Percentiles rank a stretch among this genome's conserved stretches.
Conservation (phyloP, 371 early-diverging fungal species). For the Dichotomocladium elegans region DNA sequence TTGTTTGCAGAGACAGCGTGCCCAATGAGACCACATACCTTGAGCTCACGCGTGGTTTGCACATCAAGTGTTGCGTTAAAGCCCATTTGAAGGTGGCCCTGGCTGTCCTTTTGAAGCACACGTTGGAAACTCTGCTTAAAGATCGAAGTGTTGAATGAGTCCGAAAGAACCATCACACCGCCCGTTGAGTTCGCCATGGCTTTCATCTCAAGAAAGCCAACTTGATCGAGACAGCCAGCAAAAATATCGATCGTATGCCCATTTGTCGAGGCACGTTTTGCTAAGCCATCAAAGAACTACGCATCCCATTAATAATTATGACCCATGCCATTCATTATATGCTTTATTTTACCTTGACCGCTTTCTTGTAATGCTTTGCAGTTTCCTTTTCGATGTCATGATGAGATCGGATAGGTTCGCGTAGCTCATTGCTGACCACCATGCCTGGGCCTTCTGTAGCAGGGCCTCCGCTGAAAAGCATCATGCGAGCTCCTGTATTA, state of each 20-base stretch:
- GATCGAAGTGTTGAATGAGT: constrained; percentile 93
- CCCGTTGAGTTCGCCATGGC: constrained; percentile 89
- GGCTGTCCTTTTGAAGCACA: constrained; percentile 86
- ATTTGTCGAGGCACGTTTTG: constrained; percentile 78
- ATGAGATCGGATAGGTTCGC: constrained; percentile 96
- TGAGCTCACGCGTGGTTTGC: constrained; percentile 88
- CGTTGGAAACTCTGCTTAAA: constrained; percentile 97
- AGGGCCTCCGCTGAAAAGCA: constrained; percentile 98
- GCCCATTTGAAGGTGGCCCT: constrained; percentile 89
- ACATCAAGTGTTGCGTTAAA: constrained; percentile 99
- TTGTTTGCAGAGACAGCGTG: constrained; percentile 89
- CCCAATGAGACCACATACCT: constrained; percentile 95
- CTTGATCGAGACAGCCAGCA: constrained; percentile 51
- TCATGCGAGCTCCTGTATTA: constrained; percentile 92
- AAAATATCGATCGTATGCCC: constrained; percentile 52
- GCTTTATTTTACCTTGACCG: constrained; percentile 59
- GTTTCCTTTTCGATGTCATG: constrained; percentile 96
- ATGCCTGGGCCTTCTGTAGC: constrained; percentile 98
- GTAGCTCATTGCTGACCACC: constrained; percentile 90
- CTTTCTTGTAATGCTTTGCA: constrained; percentile 90
- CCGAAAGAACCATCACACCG: constrained; percentile 95
- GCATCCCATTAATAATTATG: background rate
- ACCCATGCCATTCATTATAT: background rate
- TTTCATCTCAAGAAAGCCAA: constrained; percentile 96
- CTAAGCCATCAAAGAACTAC: constrained; percentile 91